Evolutionary conservation across 139 green algal species (phyloP), one percentile per base, ranked within the genome.

Genomic region (Chlamydomonas schloesseri): DNA sequence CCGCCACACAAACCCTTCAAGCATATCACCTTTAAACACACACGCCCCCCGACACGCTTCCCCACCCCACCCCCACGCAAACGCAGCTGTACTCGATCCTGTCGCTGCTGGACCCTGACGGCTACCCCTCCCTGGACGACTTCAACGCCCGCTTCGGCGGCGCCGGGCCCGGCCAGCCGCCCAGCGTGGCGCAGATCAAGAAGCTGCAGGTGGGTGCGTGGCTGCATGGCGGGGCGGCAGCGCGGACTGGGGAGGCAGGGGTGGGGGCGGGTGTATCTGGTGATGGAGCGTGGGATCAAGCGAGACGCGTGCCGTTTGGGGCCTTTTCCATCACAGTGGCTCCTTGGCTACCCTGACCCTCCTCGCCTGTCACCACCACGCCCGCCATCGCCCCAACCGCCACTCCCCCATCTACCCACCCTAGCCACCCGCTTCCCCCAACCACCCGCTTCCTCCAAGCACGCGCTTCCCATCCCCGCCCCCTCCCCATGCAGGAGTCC

Each of bases 61-160:
- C n/a, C n/a, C n/a, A n/a, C n/a, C n/a, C n/a, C n/a, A n/a, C n/a
- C n/a, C n/a, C n/a, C n/a, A n/a, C n/a, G n/a, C n/a, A n/a, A n/a
- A n/a, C 26, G 24, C 76, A 83, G 91, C 93, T 99, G 46, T 98
- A 86, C 84, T 90, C 93, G 46, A 90, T 99, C 57, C 88, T 99
- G 34, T 96, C 95, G 50, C 71, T 99, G 71, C 89, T 99, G 29
- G 92, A 98, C 84, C 81, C 89, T 0, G 78, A 92, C 1, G 50
- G 14, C 13, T 89, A 89, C 84, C 76, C 77, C 36, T 65, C 57
- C 4, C 36, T 55, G 6, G 62, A 82, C 31, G 65, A 85, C 87
- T 95, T 93, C 55, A 24, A 68, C 42, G 71, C 73, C 0, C 71
- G 81, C 36, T 93, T 87, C 85, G 77, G 85, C 33, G 89, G 68